Evolutionary conservation across 2,329 filamentous ascomycete genomes (phyloP), one percentile per base, ranked within the genome.

Genomic region (Cercospora berteroae): DNA sequence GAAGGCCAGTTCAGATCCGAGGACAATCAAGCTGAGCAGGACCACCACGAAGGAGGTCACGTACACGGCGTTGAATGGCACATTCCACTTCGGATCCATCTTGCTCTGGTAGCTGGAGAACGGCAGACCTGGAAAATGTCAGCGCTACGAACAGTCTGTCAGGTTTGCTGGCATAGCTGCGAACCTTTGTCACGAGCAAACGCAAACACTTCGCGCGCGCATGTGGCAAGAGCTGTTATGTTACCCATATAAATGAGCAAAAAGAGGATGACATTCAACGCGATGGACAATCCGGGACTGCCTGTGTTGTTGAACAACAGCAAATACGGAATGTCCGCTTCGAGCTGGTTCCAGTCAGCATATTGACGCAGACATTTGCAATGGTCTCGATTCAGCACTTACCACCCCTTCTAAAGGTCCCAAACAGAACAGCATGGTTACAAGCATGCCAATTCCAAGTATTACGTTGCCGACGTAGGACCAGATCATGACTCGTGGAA

Each of bases 131-230:
- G 36, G 52, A 31, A 29, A 4, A 16, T 9, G 8, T 67, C 70
- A 74, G 64, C n/a, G n/a, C n/a, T n/a, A n/a, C n/a, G n/a, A n/a
- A n/a, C n/a, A n/a, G n/a, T n/a, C n/a, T n/a, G n/a, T 27, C 5
- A 27, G 7, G 48, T 55, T 55, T 55, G 48, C 48, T 33, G 12
- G 7, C 9, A 13, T 33, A 2, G 39, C n/a, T 25, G 27, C n/a
- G n/a, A 5, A 67, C 65, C 69, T 66, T 78, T 75, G 70, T 81
- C 80, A 13, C 80, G 74, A 3, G 81, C 80, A 64, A 83, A 82
- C 0, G 80, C 80, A 66, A 74, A 83, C 6, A 79, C 70, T 75
- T 82, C 80, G 16, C 81, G 78, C 12, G 80, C 80, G 7, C 79
- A 79, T 5, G 80, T 78, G 44, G 81, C 79, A 1, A 83, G 84